Conservation (phyloP, 2,329 filamentous ascomycete genomes). For the Fusarium begoniae region DNA sequence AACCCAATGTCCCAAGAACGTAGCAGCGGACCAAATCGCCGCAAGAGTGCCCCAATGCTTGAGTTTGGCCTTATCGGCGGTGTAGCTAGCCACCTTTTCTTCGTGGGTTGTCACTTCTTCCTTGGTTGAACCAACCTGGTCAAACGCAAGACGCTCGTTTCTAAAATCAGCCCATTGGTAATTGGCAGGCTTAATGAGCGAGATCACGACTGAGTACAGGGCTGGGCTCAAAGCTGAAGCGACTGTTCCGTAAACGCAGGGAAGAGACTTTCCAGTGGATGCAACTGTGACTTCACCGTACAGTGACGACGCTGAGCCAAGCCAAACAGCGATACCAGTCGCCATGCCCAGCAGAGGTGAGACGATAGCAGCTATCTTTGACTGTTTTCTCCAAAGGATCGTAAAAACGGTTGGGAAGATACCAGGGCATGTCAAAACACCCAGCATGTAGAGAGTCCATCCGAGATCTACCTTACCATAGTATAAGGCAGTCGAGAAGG, state of each 20-base stretch:
- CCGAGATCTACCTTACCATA: slow-evolving; percentile 63
- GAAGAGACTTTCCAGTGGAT: slow-evolving; percentile 58
- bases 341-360: slow-evolving; percentile 60
- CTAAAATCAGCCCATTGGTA: slow-evolving; percentile 52
- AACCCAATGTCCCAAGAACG: slow-evolving; percentile 63
- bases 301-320: slow-evolving; percentile 56
- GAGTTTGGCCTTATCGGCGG: slow-evolving; percentile 47
- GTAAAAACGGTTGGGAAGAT: slow-evolving; percentile 64
- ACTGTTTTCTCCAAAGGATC: slow-evolving; percentile 62
- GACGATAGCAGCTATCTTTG: slow-evolving; percentile 57
- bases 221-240: slow-evolving; percentile 55
- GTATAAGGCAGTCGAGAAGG: slow-evolving; percentile 61
- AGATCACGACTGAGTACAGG: slow-evolving; percentile 58
- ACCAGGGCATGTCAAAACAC: slow-evolving; percentile 61
- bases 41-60: slow-evolving; percentile 54
- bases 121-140: slow-evolving; percentile 19
- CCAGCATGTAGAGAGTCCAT: slow-evolving; percentile 65
- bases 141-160: slow-evolving; percentile 53
- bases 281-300: slow-evolving; percentile 58
- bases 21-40: slow-evolving; percentile 53
- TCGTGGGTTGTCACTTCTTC: slow-evolving; percentile 12
- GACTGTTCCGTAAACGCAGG: slow-evolving; percentile 63
- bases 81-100: slow-evolving; percentile 39
- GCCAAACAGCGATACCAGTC: slow-evolving; percentile 62
- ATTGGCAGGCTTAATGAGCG: slow-evolving; percentile 54